phyloP scores from a whole-genome alignment of 2,329 filamentous ascomycete genomes.

The Cladorrhinum sp. region DNA sequence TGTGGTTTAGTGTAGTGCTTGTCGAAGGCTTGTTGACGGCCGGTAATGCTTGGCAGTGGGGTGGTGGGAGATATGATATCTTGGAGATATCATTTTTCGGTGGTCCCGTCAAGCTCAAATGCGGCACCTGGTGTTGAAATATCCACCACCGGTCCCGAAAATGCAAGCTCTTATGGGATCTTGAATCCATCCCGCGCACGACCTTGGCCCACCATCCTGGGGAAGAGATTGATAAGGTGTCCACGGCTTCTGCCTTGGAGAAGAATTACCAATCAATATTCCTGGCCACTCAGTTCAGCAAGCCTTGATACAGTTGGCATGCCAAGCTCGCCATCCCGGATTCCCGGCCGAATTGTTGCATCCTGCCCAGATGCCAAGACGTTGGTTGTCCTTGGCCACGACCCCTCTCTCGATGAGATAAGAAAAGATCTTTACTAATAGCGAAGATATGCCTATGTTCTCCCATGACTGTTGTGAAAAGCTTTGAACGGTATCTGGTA shows the following conservation, averaged over 20 bases:
- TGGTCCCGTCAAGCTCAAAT: background rate
- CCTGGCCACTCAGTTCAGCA: background rate
- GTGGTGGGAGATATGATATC: background rate
- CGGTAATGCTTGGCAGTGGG: background rate
- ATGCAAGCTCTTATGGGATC: background rate
- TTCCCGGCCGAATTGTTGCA: background rate
- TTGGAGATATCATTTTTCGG: background rate
- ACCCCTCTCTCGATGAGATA: background rate
- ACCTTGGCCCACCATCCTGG: background rate
- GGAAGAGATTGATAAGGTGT: background rate
- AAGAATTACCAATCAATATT: slow-evolving; percentile 3
- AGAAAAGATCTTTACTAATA: background rate
- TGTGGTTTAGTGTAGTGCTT: background rate
- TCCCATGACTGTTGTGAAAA: background rate
- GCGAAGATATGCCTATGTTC: background rate
- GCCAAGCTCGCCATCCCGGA: slow-evolving; percentile 6
- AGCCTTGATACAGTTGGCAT: background rate
- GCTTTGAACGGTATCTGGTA: background rate
- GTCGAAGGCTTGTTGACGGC: background rate
- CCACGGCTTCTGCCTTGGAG: background rate
- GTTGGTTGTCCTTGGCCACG: background rate
- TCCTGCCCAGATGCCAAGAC: background rate
- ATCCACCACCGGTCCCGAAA: background rate
- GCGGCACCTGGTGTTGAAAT: background rate
- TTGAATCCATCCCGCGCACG: background rate